Conservation (phyloP, 164 flowering plant species). For the Echeveria elegans region DNA sequence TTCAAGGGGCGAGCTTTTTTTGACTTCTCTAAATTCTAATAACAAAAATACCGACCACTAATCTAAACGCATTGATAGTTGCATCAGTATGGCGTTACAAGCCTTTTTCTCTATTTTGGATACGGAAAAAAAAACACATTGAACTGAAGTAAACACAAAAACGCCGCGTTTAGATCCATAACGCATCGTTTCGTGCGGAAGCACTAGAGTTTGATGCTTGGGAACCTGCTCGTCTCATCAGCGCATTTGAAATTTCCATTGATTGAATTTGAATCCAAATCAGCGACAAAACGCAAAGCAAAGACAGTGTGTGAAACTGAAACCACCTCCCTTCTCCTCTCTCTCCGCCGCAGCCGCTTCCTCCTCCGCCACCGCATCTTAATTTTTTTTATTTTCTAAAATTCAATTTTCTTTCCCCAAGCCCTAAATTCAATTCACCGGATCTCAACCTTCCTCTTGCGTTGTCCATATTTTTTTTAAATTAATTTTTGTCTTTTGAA, state of each 20-base stretch:
- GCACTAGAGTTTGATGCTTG: neutral
- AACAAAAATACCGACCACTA: too few relatives aligned
- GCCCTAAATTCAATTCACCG: slow-evolving; percentile 2
- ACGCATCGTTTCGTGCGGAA: neutral
- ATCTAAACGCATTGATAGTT: too few relatives aligned
- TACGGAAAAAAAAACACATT: too few relatives aligned
- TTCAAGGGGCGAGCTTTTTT: too few relatives aligned
- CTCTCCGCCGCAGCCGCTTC: neutral
- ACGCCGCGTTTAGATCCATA: neutral
- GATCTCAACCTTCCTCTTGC: neutral
- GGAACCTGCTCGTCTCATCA: neutral
- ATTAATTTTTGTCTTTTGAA: neutral
- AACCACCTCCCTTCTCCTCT: neutral
- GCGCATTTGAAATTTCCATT: neutral
- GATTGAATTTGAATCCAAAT: neutral
- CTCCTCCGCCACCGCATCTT: neutral
- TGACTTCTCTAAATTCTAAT: too few relatives aligned
- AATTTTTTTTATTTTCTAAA: neutral
- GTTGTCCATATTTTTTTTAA: too few relatives aligned
- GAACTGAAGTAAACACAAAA: neutral
- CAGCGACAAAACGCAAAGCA: neutral
- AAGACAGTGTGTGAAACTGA: neutral
- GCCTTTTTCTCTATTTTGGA: too few relatives aligned
- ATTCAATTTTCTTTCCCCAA: neutral
- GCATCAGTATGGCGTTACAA: too few relatives aligned